Evolutionary conservation across 2,329 filamentous ascomycete genomes (phyloP), one percentile per base, ranked within the genome.

Genomic region (Phialemoniopsis sp.): DNA sequence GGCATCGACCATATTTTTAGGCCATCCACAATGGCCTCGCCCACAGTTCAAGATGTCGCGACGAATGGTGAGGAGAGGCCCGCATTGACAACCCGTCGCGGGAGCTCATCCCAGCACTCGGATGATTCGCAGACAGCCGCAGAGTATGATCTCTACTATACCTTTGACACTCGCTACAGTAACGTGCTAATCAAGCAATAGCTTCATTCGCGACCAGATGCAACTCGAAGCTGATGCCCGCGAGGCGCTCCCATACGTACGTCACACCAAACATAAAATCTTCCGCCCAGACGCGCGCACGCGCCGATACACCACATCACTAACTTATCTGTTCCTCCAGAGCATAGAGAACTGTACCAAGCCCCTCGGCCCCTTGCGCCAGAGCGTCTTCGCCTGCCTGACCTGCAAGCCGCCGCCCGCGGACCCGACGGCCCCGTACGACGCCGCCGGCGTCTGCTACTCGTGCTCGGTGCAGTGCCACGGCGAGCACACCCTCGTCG

Each of bases 391-490:
- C 54, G 88, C 93, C 32, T 98, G 93, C 52, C 66, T 97, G 34
- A 97, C 91, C 10, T 98, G 93, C 70, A 94, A 89, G 46, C 89
- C 93, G 8, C 79, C 87, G 8, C 86, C 89, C 2, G 54, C 71
- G 3, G 75, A 78, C 33, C 57, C 73, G 2, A 68, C 76, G 32
- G 80, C 82, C 36, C 68, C 82, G 1, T 87, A 85, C 59, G 77
- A 70, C 8, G 72, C 85, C 7, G 93, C 91, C 4, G 93, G 87
- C 18, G 80, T 98, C 41, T 98, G 93, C 71, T 98, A 98, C 56
- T 87, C 90, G 16, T 98, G 93, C 67, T 96, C 91, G 7, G 89
- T 98, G 43, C 87, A 91, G 52, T 98, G 93, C 59, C 93, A 98
- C 56, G 91, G 93, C 50, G 90, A 97, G 56, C 93, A 98, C 59